phyloP scores from a whole-genome alignment of 106 monocot genomes.

The Agapanthus africanus region DNA sequence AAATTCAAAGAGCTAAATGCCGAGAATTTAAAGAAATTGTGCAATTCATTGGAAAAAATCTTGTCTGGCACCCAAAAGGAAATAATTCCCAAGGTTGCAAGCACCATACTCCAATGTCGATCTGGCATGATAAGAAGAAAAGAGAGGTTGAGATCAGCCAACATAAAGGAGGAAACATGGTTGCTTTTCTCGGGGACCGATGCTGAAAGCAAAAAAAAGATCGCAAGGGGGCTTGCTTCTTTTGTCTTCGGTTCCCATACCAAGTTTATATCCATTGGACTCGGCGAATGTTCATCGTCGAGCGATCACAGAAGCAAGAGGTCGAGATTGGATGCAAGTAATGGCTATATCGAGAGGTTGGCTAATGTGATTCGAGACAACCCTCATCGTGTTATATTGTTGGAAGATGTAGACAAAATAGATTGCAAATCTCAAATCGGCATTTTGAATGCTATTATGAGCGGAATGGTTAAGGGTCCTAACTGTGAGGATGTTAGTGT shows the following conservation, averaged over 20 bases:
- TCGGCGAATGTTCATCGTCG: slow-evolving; percentile 14
- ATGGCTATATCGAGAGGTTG: slow-evolving; percentile 33
- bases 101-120: slow-evolving; percentile 56
- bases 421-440: slow-evolving; percentile 28
- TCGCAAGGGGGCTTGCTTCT: slow-evolving; percentile 51
- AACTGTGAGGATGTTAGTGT: slow-evolving; percentile 43
- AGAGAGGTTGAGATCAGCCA: slow-evolving; percentile 15
- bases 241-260: slow-evolving; percentile 54
- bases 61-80: slow-evolving; percentile 44
- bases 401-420: slow-evolving; percentile 55
- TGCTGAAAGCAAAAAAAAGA: slow-evolving; percentile 47
- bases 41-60: slow-evolving; percentile 54
- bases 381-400: slow-evolving; percentile 56
- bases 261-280: slow-evolving; percentile 25
- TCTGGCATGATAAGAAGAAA: slow-evolving; percentile 60
- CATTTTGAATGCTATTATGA: slow-evolving; percentile 41
- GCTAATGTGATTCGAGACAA: slow-evolving; percentile 29
- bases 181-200: slow-evolving; percentile 72
- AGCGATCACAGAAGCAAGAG: slow-evolving; percentile 31
- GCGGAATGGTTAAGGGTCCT: slow-evolving; percentile 37
- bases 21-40: slow-evolving; percentile 70
- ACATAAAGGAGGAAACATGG: slow-evolving; percentile 59
- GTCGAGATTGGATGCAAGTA: slow-evolving; percentile 25
- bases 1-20: slow-evolving; percentile 77
- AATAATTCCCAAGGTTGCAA: slow-evolving; percentile 67